Evolutionary conservation across 1,139 yeast genomes (phyloP), one percentile per base, ranked within the genome.

Genomic region (Debaryomyces sp.): DNA sequence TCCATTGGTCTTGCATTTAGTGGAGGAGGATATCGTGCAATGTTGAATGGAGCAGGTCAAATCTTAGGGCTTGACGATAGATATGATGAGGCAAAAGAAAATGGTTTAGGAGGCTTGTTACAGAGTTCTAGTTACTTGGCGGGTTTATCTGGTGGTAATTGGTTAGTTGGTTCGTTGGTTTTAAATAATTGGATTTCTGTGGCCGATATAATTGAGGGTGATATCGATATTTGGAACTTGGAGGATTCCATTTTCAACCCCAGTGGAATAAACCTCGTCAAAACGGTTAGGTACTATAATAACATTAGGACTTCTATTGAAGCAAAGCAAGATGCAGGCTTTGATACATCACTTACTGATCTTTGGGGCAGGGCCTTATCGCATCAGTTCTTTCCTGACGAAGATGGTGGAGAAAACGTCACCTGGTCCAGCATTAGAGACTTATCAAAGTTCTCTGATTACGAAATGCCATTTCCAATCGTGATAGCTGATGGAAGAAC

Each of bases 11-110:
- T 75, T 44, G 73, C 79, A 2, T 73, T 73, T 49, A 70, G 77
- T 51, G 80, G 80, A 1, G 80, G 80, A 34, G 79, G 80, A 1
- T 75, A 73, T 53, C 60, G 80, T 45, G 78, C 80, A 40, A 73
- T 75, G 78, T 61, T 75, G 36, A 55, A 59, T 34, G 79, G 78
- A 5, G 80, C 78, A 0, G 80, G 80, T 2, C 67, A 72, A 47
- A 48, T 74, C 6, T 54, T 71, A 35, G 77, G 70, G 0, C 58
- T 73, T 9, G 80, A 75, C 52, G 61, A 57, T 38, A 53, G 79
- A 39, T 68, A 57, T 43, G 50, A 56, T 34, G 51, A 51, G 10
- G 57, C 75, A 33, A 60, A 51, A 17, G 36, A 52, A 1, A 50
- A 57, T 26, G 78, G 72, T 0, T 61, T 75, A 36, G 79, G 79